Base-by-base conservation (phyloP, 257 asterid genomes). In the Fraxinus quadrangulata region DNA sequence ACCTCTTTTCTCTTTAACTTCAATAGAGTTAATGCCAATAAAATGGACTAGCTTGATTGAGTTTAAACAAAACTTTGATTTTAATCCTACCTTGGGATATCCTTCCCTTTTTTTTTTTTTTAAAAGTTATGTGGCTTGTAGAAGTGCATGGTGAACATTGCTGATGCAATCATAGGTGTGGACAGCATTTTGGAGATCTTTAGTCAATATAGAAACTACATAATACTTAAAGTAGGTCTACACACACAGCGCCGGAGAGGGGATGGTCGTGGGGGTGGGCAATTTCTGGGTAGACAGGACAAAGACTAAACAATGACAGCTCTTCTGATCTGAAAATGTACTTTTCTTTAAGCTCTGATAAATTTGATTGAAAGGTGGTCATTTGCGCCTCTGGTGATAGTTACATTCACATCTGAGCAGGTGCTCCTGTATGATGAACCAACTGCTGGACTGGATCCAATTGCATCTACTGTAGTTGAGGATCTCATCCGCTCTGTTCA, bases 371-470 rank as follows among this genome's bases (percentile, higher is more conserved):
- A 56, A n/a, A 5, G 28, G 66, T 42, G 61, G 8, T 51, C 61
- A 26, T 37, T 59, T 39, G 67, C 68, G 63, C 76, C 19, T 72
- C 19, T 33, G n/a, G 17, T 77, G 77, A 70, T 71, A 17, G 63
- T 67, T 30, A 30, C 36, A 23, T 78, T 61, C 31, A 72, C 83
- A 40, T 56, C 73, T 71, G 89, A 75, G 78, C 87, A 95, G 99
- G 99, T 96, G 75, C 96, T 96, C 73, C 85, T 96, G 74, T 96
- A 93, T 78, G 99, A 96, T 72, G 99, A 96, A 84, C 99, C 99
- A 68, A 96, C 98, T 70, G 98, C 99, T 82, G 99, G 99, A 74
- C 96, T 96, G 37, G 99, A 96, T 89, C 99, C 99, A 67, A 96
- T 96, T 84, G 99, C 99, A 1, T 96, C 98, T 17, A 96, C 99